Evolutionary conservation across 164 flowering plant species (phyloP), one percentile per base, ranked within the genome.

Genomic region (Magnolia kwangsiensis): DNA sequence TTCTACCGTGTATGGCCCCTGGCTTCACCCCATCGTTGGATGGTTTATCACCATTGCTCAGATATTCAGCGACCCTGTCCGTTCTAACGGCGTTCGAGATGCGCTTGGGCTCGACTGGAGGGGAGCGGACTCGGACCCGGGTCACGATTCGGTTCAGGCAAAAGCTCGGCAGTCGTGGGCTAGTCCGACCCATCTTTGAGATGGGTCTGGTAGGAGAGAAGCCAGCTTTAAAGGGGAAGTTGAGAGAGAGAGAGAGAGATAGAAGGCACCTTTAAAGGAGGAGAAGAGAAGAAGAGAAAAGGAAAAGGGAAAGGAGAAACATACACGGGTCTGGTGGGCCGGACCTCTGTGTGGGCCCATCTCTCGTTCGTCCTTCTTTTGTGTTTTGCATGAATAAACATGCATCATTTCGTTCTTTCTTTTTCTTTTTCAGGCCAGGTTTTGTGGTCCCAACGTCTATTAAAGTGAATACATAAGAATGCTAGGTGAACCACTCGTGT

Each of bases 131-230:
- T 72, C 88, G 84, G 9, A 83, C 83, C 23, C 84, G 89, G 29
- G 92, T 85, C 80, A 87, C 83, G 37, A 90, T 85, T 67, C 87
- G 79, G 80, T 84, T 89, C 27, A 90, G 80, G 83, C 92, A 92
- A 74, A 89, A 88, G 20, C 84, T 74, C 11, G 91, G 87, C 83
- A 87, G 63, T 69, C 77, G 86, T 16, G 84, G 63, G 4, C 86
- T 85, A 4, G 71, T 82, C 76, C 81, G 81, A n/a, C 85, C 87
- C 92, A 89, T 89, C 65, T 80, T 50, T 50, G 68, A 64, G 50
- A 59, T 64, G 76, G 27, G 20, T 16, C 24, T 66, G 2, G 14
- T 21, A 16, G 14, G 45, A 23, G 37, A 74, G 31, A 45, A 55
- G 68, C 9, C 14, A 63, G 13, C 67, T 74, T 69, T 49, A 64